Conservation (phyloP, 169 alveolate genomes). For the Plasmodium ovale region DNA sequence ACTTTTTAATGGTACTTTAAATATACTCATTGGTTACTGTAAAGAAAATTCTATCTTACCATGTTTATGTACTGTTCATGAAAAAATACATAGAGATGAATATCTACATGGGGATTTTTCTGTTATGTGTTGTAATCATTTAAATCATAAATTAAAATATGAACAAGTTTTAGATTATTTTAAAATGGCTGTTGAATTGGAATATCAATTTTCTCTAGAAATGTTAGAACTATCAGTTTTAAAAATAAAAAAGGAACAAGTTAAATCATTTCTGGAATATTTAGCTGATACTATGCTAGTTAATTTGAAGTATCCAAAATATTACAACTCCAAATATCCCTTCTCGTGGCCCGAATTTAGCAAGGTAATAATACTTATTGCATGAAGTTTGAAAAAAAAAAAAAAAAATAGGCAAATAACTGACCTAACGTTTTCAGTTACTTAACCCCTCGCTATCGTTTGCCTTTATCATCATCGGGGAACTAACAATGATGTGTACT, state of each 20-base stretch:
- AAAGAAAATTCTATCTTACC: conserved; percentile 67
- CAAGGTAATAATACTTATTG: too few species aligned
- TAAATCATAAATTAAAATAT: conserved; percentile 79
- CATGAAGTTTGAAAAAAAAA: too few species aligned
- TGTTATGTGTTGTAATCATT: conserved; percentile 80
- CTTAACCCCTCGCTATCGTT: too few species aligned
- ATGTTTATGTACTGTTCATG: conserved; percentile 78
- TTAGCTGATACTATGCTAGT: conserved; percentile 78
- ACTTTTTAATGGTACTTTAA: conserved; percentile 69
- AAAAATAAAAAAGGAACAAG: conserved; percentile 78
- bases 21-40: conserved; percentile 48
- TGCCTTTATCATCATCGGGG: too few species aligned
- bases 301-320: conserved; percentile 78
- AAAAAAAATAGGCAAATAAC: not conserved
- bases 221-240: conserved; percentile 70
- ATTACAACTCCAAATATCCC: conserved; percentile 79
- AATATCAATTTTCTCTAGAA: conserved; percentile 78
- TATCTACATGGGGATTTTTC: conserved; percentile 81
- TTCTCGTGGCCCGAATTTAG: conserved; percentile 75
- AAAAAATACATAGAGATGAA: conserved; percentile 82
- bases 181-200: conserved; percentile 79
- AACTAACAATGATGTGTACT: too few species aligned
- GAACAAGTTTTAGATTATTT: conserved; percentile 77
- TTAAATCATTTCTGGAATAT: conserved; percentile 76
- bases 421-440: not conserved